Base-by-base conservation (phyloP, 495 filamentous ascomycete genomes). In the Platismatia glauca region DNA sequence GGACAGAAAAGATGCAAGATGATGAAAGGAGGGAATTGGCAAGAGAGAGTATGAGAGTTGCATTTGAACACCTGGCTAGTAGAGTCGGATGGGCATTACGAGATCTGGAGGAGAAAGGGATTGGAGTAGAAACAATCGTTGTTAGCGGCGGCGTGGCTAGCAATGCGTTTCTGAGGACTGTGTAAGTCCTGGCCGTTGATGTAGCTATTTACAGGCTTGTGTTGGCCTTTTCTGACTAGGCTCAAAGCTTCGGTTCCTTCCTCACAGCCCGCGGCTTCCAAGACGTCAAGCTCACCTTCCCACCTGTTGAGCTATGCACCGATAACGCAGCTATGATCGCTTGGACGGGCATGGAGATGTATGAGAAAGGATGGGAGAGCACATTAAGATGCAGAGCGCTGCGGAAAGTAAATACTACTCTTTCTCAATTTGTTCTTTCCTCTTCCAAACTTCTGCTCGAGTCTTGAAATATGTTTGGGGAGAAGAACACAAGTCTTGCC, bases 301-400 rank as follows among this genome's bases (percentile, higher is more conserved):
- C 94, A 27, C 94, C 94, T 6, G 70, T 80, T 27, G 75, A 77
- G 55, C 76, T 92, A 64, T 96, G 94, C 67, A 96, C 89, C 0
- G 94, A 98, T 70, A 97, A 97, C 76, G 94, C 92, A 20, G 90
- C 90, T n/a, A 98, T 97, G 94, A 91, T 97, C 67, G 93, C 88
- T 1, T 98, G 94, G 94, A 81, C 92, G 7, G 94, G 88, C 0
- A 80, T 91, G 59, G 92, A 96, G 77, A 95, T 97, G 90, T 97
- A 79, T 62, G 84, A 91, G 71, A 83, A 79, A 5, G 91, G 93
- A 0, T 93, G 82, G 80, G 72, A 75, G 56, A 86, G 83, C 22
- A 78, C 79, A 27, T 67, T 92, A 34, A 77, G 73, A 29, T 79
- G 84, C 56, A 70, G 79, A 39, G 79, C 88, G 9, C 59, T 88